phyloP scores from a whole-genome alignment of 192 early-diverging fungal genomes.

The Backusella parvicylindrica region DNA sequence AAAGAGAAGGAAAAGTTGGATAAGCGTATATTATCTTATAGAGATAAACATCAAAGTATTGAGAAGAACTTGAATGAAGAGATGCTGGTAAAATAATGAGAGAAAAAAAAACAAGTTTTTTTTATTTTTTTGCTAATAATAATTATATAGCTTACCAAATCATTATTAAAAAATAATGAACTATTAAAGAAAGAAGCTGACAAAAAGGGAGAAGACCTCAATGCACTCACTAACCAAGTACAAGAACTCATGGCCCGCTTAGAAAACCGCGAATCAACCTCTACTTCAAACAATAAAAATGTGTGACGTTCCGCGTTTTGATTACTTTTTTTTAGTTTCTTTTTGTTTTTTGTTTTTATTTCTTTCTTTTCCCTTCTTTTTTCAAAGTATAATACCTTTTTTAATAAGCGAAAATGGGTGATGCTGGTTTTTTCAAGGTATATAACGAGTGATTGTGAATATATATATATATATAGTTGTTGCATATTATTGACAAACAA shows the following conservation, averaged over 20 bases:
- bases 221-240: conserved; percentile 81
- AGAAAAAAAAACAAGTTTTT: too few species aligned
- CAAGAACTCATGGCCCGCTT: conserved; percentile 90
- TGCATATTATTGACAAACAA: background rate
- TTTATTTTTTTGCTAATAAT: background rate
- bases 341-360: background rate
- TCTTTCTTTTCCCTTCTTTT: background rate
- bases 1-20: conserved; percentile 49
- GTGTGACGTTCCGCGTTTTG: background rate
- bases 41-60: conserved; percentile 48
- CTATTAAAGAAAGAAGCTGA: conserved; percentile 50
- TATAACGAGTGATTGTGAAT: background rate
- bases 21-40: conserved; percentile 55
- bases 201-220: conserved; percentile 54
- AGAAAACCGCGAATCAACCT: conserved; percentile 58
- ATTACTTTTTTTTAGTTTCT: background rate
- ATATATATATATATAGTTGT: too few species aligned
- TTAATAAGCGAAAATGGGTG: conserved; percentile 36
- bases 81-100: conserved; percentile 49
- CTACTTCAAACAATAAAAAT: background rate
- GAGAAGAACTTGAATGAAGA: conserved; percentile 72
- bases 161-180: conserved; percentile 64
- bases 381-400: background rate
- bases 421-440: conserved; percentile 56
- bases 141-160: conserved; percentile 31